Evolutionary conservation across 352 stramenopile species (phyloP).

Genomic region (Pythium volutum): DNA sequence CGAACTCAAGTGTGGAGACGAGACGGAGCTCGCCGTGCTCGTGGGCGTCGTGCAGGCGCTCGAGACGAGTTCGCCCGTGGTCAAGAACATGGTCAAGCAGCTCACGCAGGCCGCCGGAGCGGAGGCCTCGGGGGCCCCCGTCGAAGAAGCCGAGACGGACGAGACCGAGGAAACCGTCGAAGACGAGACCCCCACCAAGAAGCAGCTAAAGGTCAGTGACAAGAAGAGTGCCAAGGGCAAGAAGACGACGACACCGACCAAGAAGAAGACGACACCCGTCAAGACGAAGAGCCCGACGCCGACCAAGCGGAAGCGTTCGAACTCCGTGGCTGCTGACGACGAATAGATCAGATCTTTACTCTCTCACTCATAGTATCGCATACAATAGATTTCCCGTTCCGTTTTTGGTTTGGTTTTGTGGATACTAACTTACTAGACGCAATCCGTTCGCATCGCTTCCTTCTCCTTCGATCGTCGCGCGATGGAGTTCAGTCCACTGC

Average conservation of each 20-base stretch:
- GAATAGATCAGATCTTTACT: conserved; percentile 14
- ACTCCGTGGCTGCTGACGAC: conserved; percentile 8
- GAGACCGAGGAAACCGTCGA: conserved; percentile 18
- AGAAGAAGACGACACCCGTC: conserved; percentile 4
- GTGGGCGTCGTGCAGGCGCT: conserved; percentile 45
- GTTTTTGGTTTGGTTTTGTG: background rate
- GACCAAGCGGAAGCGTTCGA: conserved; percentile 26
- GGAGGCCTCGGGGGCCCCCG: conserved; percentile 18
- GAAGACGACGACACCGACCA: conserved; percentile 34
- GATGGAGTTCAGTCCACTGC: conserved; percentile 76
- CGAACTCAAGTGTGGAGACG: conserved; percentile 20
- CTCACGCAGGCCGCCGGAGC: conserved; percentile 30
- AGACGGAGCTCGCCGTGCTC: conserved; percentile 26
- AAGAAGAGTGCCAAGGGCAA: conserved; percentile 29
- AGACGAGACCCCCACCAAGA: conserved; percentile 13
- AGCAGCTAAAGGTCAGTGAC: background rate
- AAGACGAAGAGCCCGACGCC: conserved; percentile 28
- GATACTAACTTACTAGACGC: conserved; percentile 7
- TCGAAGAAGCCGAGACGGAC: conserved; percentile 16
- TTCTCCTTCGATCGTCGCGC: conserved; percentile 39
- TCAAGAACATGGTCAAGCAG: conserved; percentile 75
- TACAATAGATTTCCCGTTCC: conserved; percentile 17
- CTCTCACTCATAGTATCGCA: background rate
- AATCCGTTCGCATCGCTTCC: background rate
- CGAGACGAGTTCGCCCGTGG: conserved; percentile 55